Evolutionary conservation across 1,284 basidiomycete genomes (phyloP), one percentile per base, ranked within the genome.

Genomic region (Hypsizygus ulmarius): DNA sequence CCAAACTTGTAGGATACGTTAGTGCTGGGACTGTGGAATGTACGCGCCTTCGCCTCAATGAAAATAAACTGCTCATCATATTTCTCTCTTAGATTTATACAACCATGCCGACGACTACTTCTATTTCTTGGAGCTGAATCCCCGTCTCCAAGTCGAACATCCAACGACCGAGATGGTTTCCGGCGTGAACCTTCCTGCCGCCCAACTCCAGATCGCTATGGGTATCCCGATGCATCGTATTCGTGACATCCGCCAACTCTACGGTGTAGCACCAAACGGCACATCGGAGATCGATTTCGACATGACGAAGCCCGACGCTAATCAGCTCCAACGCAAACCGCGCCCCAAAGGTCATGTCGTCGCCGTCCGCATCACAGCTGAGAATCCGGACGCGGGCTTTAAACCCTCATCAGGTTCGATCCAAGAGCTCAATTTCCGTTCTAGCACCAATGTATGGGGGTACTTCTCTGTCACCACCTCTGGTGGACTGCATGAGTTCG

Each of bases 351-450:
- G 97, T 29, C 97, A 99, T 67, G 97, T 99, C 59, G 91, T 99
- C 57, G 97, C 97, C 39, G 97, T 98, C 59, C 95, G 97, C 66
- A 99, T 99, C 70, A 99, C 97, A 3, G 96, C 96, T 37, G 97
- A 99, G 74, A 99, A 99, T 71, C 97, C 97, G 16, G 97, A 99
- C 64, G 96, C 96, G 12, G 97, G 97, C n/a, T 99, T 99, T 82
- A 99, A 99, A 73, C 97, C 97, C 2, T 98, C 96, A 6, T 96
- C 93, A 11, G 97, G 97, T 61, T 88, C 90, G 36, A 77, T 99
- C 10, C 94, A 97, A 66, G 97, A 99, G 68, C 90, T 99, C 63
- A 99, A 99, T 72, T 99, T 99, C 87, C 89, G 97, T 46, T 98
- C 95, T 30, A 97, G 90, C 70, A 97, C 94, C 34, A 97, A 97